These are phyloP conservation scores for Cordyceps militaris DNA, from an alignment of 2,329 filamentous ascomycete genomes.

Conservation along the genomic window DNA sequence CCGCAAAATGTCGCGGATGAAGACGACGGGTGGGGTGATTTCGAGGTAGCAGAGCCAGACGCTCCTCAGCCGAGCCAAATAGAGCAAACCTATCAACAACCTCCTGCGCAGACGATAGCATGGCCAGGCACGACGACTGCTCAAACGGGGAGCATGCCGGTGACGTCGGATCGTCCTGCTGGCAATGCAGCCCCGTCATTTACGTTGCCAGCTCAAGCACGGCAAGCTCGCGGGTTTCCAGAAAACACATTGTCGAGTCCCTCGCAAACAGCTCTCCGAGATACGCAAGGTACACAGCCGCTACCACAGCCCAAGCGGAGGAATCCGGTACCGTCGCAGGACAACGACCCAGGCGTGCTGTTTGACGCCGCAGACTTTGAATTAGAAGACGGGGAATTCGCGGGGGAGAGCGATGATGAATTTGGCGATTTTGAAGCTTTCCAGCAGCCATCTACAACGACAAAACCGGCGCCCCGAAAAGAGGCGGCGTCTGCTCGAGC, in stretches of 20 bases:
- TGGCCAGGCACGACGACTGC: conserved; percentile 9
- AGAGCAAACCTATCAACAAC: background rate
- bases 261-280: background rate
- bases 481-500: conserved; percentile 14
- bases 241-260: background rate
- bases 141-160: background rate
- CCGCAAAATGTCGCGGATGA: conserved; percentile 32
- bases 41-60: conserved; percentile 47
- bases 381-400: conserved; percentile 31
- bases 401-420: conserved; percentile 42
- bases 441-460: conserved; percentile 15
- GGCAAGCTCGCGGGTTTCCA: background rate
- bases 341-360: conserved; percentile 47
- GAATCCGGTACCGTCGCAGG: conserved; percentile 5
- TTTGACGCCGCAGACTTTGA: conserved; percentile 59
- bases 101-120: background rate
- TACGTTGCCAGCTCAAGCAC: background rate
- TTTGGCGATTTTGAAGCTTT: conserved; percentile 49
- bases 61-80: background rate
- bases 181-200: background rate
- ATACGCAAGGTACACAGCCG: background rate
- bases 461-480: conserved; percentile 17
- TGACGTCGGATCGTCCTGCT: background rate
- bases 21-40: conserved; percentile 62
- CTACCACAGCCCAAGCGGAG: conserved; percentile 20